Base-by-base conservation (phyloP, 2,329 filamentous ascomycete species). In the Epichloe gansuensis region DNA sequence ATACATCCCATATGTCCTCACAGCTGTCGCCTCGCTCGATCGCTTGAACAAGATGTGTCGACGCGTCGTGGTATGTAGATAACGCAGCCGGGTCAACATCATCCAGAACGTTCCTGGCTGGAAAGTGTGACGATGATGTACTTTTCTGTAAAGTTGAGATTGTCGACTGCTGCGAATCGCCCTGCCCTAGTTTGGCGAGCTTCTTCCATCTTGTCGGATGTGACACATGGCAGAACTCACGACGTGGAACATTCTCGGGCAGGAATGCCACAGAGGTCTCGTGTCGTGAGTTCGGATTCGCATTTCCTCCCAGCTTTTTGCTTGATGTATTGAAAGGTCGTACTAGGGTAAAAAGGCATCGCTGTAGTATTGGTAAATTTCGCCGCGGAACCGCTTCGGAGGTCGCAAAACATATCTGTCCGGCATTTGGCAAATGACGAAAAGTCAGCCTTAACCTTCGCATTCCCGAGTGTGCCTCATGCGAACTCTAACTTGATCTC, bases 1-100 rank as follows among this genome's bases (percentile, higher is more conserved):
- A 63, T 13, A 56, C 54, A 8, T 59, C 54, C 64, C 65, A 67
- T 44, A 58, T 57, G 27, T 61, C 63, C 27, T 60, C 56, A 36
- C 55, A 40, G 7, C 59, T 59, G 49, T 59, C 50, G 4, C 53
- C 54, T 27, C 56, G 59, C 4, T 56, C 60, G 5, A 57, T 55
- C 9, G 50, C 49, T 21, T 54, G 48, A 9, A 64, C 46, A 12
- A 56, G 53, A 15, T 50, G 54, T 36, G 60, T 54, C 58, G 59
- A 63, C 7, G 49, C 49, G 15, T 52, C 52, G 5, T 55, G 36
- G 46, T 58, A 51, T 35, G 60, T 49, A 15, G 53, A 50, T 6
- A 48, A 40, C 27, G 51, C 44, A 21, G 52, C 46, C 15, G 31
- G 38, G 31, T 52, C 49, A 21, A n/a, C 8, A 7, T 53, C 51